phyloP scores from a whole-genome alignment of 495 filamentous ascomycete genomes.

The Tuber brumale region DNA sequence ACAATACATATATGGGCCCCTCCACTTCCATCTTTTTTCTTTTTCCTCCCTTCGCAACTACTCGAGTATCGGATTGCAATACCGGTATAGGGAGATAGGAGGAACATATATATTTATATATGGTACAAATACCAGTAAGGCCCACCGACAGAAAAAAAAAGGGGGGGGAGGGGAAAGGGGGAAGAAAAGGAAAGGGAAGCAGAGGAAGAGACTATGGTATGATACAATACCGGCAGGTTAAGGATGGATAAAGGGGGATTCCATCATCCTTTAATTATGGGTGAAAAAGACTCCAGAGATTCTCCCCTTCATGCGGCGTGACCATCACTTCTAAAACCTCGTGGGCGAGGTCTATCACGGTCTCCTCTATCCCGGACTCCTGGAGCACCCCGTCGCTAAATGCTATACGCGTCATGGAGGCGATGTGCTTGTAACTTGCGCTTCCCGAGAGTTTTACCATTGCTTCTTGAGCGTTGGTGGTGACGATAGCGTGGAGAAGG shows the following conservation, averaged over 20 bases:
- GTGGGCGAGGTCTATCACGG: slow-evolving; percentile 60
- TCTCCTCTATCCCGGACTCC: slow-evolving; percentile 61
- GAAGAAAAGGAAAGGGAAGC: neutral
- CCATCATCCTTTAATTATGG: neutral
- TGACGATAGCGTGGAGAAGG: slow-evolving; percentile 56
- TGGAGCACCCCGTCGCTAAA: slow-evolving; percentile 58
- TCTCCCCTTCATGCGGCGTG: slow-evolving; percentile 65
- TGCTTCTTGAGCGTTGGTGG: slow-evolving; percentile 47
- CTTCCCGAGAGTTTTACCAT: slow-evolving; percentile 54
- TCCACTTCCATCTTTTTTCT: neutral
- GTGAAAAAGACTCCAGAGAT: slow-evolving; percentile 52
- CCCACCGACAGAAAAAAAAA: neutral
- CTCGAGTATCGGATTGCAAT: neutral
- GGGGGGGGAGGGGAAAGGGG: neutral
- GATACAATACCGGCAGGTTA: neutral
- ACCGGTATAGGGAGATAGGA: neutral
- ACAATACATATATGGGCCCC: neutral
- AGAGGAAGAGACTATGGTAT: neutral
- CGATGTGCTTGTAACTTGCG: slow-evolving; percentile 56
- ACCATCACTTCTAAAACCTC: slow-evolving; percentile 58
- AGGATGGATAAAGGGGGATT: neutral
- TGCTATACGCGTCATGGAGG: slow-evolving; percentile 60
- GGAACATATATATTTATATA: neutral
- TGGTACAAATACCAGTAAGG: neutral
- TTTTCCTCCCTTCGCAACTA: neutral